phyloP scores from a whole-genome alignment of 1,284 basidiomycete genomes.

The Leccinum laetum region DNA sequence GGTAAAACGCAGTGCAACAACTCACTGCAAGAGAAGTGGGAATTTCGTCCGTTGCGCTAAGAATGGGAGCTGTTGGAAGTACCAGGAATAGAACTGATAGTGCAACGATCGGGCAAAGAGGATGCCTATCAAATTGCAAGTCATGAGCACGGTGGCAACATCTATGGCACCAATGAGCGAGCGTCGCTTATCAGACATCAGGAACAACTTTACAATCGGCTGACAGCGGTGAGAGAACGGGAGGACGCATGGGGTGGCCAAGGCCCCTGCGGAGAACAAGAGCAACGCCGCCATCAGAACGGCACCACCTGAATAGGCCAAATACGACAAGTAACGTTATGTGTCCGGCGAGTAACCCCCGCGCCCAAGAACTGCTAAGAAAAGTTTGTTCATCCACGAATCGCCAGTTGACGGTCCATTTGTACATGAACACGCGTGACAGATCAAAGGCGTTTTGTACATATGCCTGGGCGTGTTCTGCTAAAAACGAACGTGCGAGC shows the following conservation, averaged over 20 bases:
- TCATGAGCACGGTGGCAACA: constrained; percentile 81
- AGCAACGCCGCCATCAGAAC: constrained; percentile 61
- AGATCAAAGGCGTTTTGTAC: constrained; percentile 84
- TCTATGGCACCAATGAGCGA: constrained; percentile 47
- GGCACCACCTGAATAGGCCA: constrained; percentile 74
- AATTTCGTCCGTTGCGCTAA: constrained; percentile 76
- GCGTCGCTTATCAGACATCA: neutral
- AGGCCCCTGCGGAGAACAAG: constrained; percentile 58
- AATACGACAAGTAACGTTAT: constrained; percentile 61
- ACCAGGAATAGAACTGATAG: constrained; percentile 99
- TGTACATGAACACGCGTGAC: constrained; percentile 86
- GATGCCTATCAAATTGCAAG: constrained; percentile 92
- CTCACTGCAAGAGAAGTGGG: constrained; percentile 63
- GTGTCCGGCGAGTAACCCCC: constrained; percentile 69
- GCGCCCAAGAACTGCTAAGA: constrained; percentile 64
- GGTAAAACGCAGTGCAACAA: constrained; percentile 7
- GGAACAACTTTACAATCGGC: constrained; percentile 55
- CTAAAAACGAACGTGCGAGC: constrained; percentile 76
- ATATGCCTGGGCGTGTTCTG: constrained; percentile 65
- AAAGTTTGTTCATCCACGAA: constrained; percentile 81
- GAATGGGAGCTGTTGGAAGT: constrained; percentile 91
- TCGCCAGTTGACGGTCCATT: constrained; percentile 99
- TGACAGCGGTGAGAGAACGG: constrained; percentile 45
- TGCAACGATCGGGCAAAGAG: constrained; percentile 94
- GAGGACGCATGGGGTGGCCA: constrained; percentile 48